A percentile compares a stretch with the other conserved stretches of the same genome.
These are phyloP conservation scores for Nicotiana undulata DNA, from an alignment of 257 asterid genomes.

Conservation along the genomic window DNA sequence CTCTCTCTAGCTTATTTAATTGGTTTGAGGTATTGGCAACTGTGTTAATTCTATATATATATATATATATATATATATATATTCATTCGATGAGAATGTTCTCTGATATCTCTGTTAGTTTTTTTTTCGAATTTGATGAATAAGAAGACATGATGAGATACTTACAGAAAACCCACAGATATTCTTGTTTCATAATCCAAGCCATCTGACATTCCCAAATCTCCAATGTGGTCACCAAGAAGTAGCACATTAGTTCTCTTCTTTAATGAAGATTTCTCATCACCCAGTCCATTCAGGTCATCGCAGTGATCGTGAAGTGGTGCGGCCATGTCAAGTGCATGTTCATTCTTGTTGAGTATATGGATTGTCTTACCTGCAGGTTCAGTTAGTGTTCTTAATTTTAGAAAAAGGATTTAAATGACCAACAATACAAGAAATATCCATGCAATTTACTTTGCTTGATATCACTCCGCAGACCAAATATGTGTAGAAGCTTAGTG, in stretches of 20 bases:
- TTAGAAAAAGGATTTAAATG: background rate
- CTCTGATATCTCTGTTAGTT: background rate
- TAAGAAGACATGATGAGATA: conserved; percentile 3
- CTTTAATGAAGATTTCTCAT: conserved; percentile 49
- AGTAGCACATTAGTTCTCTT: conserved; percentile 83
- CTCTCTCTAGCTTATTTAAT: background rate
- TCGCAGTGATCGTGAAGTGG: conserved; percentile 56
- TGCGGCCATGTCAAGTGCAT: conserved; percentile 89
- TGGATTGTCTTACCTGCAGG: conserved; percentile 86
- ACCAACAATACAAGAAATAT: background rate
- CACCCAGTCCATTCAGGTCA: conserved; percentile 33
- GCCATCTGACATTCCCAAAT: conserved; percentile 95
- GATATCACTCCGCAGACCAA: background rate
- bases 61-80: too few relatives aligned
- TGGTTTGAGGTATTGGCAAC: background rate
- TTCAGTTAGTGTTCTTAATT: conserved; percentile 4
- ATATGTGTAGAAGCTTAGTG: background rate
- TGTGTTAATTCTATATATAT: background rate
- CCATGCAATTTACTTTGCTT: background rate
- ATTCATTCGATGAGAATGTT: background rate
- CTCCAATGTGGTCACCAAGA: conserved; percentile 92
- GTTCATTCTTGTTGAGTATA: conserved; percentile 88
- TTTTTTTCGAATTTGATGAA: background rate
- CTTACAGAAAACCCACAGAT: conserved; percentile 93
- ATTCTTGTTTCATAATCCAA: conserved; percentile 66